Base-by-base conservation (phyloP, 139 green algal genomes). In the Tetratostichococcus sp. region DNA sequence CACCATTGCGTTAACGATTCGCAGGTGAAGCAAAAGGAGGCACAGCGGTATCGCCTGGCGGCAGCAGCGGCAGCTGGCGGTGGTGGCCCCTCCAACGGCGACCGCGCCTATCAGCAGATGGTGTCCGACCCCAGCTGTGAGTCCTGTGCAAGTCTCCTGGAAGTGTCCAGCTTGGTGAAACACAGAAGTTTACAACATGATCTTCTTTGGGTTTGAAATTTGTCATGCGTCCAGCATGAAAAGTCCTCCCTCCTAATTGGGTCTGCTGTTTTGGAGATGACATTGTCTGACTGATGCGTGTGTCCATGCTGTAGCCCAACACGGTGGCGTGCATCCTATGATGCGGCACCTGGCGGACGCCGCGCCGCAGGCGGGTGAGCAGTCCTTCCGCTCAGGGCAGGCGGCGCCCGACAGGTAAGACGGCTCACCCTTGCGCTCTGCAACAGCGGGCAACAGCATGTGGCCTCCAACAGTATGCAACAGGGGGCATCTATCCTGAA, bases 251-350 rank as follows among this genome's bases (percentile, higher is more conserved):
- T n/a, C n/a, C n/a, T n/a, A n/a, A n/a, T n/a, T n/a, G n/a, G n/a
- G n/a, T n/a, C n/a, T n/a, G n/a, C n/a, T n/a, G n/a, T n/a, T n/a
- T 6, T 66, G 23, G 11, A 66, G 58, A 8, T 66, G 58, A 6
- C 8, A 34, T 26, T 35, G 26, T 22, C 22, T 32, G 30, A 19
- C 62, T 68, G 6, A 21, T 33, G 4, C 34, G 62, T 35, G 62
- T 34, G 2, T 68, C 2, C 62, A 33, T 68, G 62, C 50, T n/a
- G 19, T 17, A 62, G 50, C 50, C 11, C 14, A 23, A 62, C 50
- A 62, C 34, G 62, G 43, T n/a, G 70, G 77, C 26, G 76, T 87
- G n/a, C 83, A 93, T 70, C 88, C 86, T 72, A 93, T 90, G 83
- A 78, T 91, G 70, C 77, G 85, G 30, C 69, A 70, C 68, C 17